Evolutionary conservation across 1,284 basidiomycete genomes (phyloP).

Genomic region (Sanghuangporus weigelae): DNA sequence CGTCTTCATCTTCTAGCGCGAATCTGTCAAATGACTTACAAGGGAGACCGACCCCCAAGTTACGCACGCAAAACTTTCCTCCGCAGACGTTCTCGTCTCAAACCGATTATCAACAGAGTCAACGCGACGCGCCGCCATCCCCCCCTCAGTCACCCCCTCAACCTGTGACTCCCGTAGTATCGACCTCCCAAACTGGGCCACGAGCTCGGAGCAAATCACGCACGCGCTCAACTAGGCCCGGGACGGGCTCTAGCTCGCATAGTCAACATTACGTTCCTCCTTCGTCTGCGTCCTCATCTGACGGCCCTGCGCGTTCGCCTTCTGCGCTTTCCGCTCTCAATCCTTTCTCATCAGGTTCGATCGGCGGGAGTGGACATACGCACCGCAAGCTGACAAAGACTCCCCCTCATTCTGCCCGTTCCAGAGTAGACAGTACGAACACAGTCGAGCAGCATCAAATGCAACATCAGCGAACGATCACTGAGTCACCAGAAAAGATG

Average conservation of each 20-base stretch:
- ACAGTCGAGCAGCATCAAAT: background rate
- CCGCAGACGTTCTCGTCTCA: background rate
- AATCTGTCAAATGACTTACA: background rate
- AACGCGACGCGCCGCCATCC: constrained; percentile 1
- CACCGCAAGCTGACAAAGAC: constrained; percentile 8
- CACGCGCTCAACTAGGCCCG: constrained; percentile 1
- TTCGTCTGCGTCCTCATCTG: constrained; percentile 14
- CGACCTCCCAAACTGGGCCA: background rate
- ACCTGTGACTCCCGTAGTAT: background rate
- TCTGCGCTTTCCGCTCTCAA: background rate
- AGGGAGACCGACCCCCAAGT: background rate
- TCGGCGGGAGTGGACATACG: background rate
- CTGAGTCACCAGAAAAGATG: background rate
- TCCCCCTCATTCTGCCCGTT: background rate
- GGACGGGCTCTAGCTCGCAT: constrained; percentile 1
- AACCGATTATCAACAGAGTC: background rate
- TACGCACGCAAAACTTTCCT: constrained; percentile 3
- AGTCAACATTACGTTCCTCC: constrained; percentile 7
- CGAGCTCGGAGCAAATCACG: constrained; percentile 6
- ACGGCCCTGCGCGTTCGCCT: background rate
- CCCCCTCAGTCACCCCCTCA: constrained; percentile 14
- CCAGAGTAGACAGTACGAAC: background rate
- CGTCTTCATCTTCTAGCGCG: constrained; percentile 2
- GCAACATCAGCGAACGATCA: background rate
- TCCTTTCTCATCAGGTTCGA: background rate